These are phyloP conservation scores for Plasmodium relictum DNA, from an alignment of 169 alveolate species.

Conservation along the genomic window DNA sequence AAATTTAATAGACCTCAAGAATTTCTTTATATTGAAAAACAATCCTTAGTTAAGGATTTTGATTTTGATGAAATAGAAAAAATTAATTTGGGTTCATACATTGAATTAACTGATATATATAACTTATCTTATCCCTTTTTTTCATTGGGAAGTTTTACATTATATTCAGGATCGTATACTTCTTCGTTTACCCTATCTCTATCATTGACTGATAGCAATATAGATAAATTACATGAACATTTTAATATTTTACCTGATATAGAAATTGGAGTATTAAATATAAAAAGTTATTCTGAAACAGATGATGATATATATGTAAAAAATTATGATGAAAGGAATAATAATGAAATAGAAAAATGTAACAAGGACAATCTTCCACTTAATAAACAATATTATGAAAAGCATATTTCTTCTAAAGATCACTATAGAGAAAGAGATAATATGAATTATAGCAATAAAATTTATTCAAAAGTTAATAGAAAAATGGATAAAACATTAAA, in stretches of 20 bases:
- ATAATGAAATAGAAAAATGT: neutral
- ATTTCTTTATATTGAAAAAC: conserved; percentile 21
- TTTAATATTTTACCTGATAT: conserved; percentile 15
- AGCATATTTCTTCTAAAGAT: too few species aligned
- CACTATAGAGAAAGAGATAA: conserved; percentile 11
- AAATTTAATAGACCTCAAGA: conserved; percentile 44
- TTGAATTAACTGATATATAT: conserved; percentile 31
- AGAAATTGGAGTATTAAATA: conserved; percentile 46
- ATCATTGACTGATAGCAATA: conserved; percentile 6
- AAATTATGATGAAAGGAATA: neutral
- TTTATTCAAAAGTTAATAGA: neutral
- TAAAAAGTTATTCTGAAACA: conserved; percentile 5
- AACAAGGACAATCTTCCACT: conserved; percentile 3
- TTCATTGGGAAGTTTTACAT: conserved; percentile 31
- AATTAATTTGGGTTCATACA: conserved; percentile 52
- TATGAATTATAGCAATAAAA: conserved; percentile 10
- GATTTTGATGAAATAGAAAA: conserved; percentile 14
- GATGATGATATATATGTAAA: neutral
- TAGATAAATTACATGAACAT: neutral
- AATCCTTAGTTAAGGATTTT: conserved; percentile 10
- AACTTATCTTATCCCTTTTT: conserved; percentile 20
- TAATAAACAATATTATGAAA: conserved; percentile 2
- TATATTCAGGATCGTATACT: conserved; percentile 52
- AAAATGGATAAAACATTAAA: conserved; percentile 17
- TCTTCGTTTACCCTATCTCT: conserved; percentile 49